Conservation (phyloP, 2,329 filamentous ascomycete species). For the Verticillium zaregamsianum region DNA sequence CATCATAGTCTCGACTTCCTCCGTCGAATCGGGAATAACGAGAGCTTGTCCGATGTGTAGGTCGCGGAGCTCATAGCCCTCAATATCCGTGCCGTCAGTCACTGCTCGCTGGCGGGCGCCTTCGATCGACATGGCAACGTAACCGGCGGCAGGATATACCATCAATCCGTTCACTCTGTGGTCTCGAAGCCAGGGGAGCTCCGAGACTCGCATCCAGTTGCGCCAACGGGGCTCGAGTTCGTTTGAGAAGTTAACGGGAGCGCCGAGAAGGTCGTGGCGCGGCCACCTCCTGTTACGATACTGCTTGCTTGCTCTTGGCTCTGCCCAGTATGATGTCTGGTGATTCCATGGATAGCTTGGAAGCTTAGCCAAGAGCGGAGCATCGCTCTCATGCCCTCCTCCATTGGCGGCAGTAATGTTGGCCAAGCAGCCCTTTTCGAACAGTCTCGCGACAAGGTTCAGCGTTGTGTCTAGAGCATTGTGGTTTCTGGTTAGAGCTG, state of each 20-base stretch:
- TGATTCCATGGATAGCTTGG: constrained; percentile 17
- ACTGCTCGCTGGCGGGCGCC: constrained; percentile 11
- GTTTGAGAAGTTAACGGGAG: constrained; percentile 7
- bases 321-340: constrained; percentile 8
- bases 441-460: background rate
- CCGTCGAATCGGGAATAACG: background rate
- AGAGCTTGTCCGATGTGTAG: constrained; percentile 8
- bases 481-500: constrained; percentile 5
- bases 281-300: constrained; percentile 4
- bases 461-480: background rate
- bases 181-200: constrained; percentile 40
- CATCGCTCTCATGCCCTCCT: background rate
- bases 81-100: constrained; percentile 4
- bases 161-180: constrained; percentile 40
- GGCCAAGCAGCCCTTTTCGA: background rate
- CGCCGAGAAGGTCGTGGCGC: constrained; percentile 9
- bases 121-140: constrained; percentile 23
- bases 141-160: constrained; percentile 32
- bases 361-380: constrained; percentile 4
- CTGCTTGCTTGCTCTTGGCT: constrained; percentile 10
- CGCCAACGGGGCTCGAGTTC: constrained; percentile 9
- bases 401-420: constrained; percentile 1
- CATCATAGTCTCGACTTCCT: constrained; percentile 9
- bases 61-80: constrained; percentile 16
- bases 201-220: constrained; percentile 18